phyloP scores from a whole-genome alignment of 169 alveolate genomes.

The Cyclospora cayetanensis region DNA sequence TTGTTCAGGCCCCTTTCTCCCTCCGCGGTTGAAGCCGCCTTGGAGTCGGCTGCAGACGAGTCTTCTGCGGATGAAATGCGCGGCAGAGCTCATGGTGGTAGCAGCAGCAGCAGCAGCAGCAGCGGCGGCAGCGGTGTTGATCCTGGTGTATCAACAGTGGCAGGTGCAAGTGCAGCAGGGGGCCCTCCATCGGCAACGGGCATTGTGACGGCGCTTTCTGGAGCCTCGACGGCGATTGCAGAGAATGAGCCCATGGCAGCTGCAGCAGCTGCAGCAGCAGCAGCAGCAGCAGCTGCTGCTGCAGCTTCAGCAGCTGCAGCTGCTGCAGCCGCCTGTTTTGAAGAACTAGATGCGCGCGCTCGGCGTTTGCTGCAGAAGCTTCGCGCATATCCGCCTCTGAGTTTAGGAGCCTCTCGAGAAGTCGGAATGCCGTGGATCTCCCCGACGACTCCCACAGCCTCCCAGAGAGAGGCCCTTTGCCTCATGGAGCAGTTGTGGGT shows the following conservation, averaged over 20 bases:
- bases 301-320: not conserved
- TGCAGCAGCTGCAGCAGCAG: not conserved
- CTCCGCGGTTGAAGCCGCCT: too few relatives aligned
- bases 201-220: not conserved
- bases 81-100: too few relatives aligned
- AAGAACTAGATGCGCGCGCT: not conserved
- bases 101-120: slow-evolving; percentile 9
- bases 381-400: not conserved
- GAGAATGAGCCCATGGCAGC: too few relatives aligned
- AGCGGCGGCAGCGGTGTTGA: not conserved
- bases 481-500: slow-evolving; percentile 9
- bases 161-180: not conserved
- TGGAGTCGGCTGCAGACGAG: too few relatives aligned
- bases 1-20: too few relatives aligned
- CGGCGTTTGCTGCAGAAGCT: slow-evolving; percentile 35
- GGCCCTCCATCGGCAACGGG: not conserved
- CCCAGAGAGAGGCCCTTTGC: slow-evolving; percentile 7
- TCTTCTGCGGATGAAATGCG: too few relatives aligned
- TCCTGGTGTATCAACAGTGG: not conserved
- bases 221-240: too few relatives aligned
- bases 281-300: not conserved
- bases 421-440: not conserved
- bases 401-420: not conserved
- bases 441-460: not conserved
- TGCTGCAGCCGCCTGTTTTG: not conserved